Evolutionary conservation across 306 rosid genomes (phyloP).

Genomic region (Notholithocarpus densiflorus): DNA sequence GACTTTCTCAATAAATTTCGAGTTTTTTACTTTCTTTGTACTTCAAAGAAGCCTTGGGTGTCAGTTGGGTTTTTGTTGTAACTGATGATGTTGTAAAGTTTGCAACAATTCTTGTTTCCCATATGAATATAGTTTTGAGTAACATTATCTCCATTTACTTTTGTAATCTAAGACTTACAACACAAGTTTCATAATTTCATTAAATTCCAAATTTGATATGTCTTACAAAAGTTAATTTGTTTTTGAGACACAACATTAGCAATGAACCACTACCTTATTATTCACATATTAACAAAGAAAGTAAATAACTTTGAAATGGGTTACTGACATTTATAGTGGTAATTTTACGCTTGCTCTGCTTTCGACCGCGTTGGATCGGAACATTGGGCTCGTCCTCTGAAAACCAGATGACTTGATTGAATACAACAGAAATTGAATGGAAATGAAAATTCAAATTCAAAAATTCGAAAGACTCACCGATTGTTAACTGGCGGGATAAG

Average conservation of each 20-base stretch:
- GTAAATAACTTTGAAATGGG: too few species aligned
- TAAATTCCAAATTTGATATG: too few species aligned
- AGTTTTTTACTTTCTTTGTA: slow-evolving; percentile 33
- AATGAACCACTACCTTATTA: neutral
- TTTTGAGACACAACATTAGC: neutral
- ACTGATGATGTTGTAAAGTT: slow-evolving; percentile 58
- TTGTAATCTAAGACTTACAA: too few species aligned
- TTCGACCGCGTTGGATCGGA: slow-evolving; percentile 33
- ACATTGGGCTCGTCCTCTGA: slow-evolving; percentile 65
- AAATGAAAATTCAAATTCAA: too few species aligned
- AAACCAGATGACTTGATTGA: slow-evolving; percentile 11
- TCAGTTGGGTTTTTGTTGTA: neutral
- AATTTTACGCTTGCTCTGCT: slow-evolving; percentile 45
- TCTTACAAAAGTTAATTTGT: too few species aligned
- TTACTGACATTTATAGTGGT: slow-evolving; percentile 45
- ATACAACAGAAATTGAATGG: too few species aligned
- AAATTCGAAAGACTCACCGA: slow-evolving; percentile 30
- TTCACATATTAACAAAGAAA: too few species aligned
- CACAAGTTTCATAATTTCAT: too few species aligned
- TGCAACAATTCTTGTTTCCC: slow-evolving; percentile 46
- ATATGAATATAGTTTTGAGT: slow-evolving; percentile 44
- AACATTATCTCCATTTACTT: slow-evolving; percentile 10
- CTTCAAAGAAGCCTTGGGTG: slow-evolving; percentile 38
- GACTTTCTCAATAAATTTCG: slow-evolving; percentile 29
- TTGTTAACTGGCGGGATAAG: slow-evolving; percentile 44